phyloP scores from a whole-genome alignment of 805 yeast genomes.

The Blastobotrys muscicola region DNA sequence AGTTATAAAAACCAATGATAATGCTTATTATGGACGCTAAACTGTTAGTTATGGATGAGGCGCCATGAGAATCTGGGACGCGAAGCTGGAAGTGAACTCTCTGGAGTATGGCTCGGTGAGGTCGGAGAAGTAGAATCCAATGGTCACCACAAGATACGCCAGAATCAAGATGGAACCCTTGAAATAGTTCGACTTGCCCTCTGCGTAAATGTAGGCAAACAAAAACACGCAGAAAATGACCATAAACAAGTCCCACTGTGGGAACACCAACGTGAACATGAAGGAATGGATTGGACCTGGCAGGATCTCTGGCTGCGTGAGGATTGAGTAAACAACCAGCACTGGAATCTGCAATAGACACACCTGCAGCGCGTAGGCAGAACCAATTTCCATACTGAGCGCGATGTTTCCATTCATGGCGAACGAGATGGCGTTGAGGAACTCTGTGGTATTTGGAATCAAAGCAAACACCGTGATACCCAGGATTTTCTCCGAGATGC shows the following conservation, averaged over 20 bases:
- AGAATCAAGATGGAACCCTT: constrained; percentile 85
- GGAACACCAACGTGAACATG: constrained; percentile 74
- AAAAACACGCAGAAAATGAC: constrained; percentile 75
- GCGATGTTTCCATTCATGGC: constrained; percentile 96
- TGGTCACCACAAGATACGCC: constrained; percentile 60
- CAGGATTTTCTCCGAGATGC: constrained; percentile 82
- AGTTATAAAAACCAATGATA: too few species aligned
- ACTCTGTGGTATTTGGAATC: constrained; percentile 96
- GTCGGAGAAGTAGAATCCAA: constrained; percentile 67
- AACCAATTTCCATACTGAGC: constrained; percentile 93
- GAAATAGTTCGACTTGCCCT: constrained; percentile 92
- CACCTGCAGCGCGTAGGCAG: constrained; percentile 94
- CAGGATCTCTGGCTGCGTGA: constrained; percentile 35
- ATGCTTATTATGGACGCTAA: too few species aligned
- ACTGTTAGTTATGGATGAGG: too few species aligned
- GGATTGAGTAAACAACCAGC: constrained; percentile 71
- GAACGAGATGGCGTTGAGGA: constrained; percentile 91
- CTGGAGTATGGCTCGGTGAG: constrained; percentile 1
- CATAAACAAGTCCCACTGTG: constrained; percentile 91
- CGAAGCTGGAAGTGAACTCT: not conserved
- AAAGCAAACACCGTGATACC: constrained; percentile 93
- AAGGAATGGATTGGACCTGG: constrained; percentile 21
- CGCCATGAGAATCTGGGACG: not conserved
- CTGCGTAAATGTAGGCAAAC: constrained; percentile 90
- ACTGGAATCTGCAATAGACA: constrained; percentile 90